Conservation (phyloP, 129 eudicot genomes). For the Erigeron canadensis region DNA sequence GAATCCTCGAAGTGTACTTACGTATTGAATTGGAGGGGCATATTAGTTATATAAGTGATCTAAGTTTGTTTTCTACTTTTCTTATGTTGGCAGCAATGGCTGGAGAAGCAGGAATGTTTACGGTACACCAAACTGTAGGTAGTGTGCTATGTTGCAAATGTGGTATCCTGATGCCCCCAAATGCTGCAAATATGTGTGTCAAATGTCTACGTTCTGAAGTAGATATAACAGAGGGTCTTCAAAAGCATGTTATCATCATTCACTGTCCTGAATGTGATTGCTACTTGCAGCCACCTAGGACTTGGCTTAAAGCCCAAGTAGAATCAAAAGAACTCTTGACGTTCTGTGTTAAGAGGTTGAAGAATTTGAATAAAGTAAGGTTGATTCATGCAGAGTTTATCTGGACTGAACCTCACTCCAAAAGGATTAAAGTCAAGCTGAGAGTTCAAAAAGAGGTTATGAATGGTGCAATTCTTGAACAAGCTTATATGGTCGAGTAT, state of each 20-base stretch:
- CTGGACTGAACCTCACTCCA: conserved; percentile 18
- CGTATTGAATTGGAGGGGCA: not conserved
- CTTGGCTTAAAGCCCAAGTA: conserved; percentile 10
- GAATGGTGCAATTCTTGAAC: conserved; percentile 55
- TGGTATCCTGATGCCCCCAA: conserved; percentile 58
- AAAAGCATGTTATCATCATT: conserved; percentile 26
- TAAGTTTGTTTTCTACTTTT: not conserved
- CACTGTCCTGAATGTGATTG: conserved; percentile 14
- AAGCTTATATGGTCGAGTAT: conserved; percentile 54
- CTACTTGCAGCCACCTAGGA: conserved; percentile 13
- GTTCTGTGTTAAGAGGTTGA: conserved; percentile 21
- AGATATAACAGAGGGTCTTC: conserved; percentile 34
- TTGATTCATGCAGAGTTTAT: conserved; percentile 11
- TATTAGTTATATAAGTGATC: not conserved
- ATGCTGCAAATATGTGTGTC: conserved; percentile 74
- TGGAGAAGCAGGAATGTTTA: conserved; percentile 48
- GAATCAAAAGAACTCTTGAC: conserved; percentile 26
- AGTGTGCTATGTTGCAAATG: conserved; percentile 72
- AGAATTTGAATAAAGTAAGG: conserved; percentile 24
- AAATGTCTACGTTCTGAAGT: conserved; percentile 67
- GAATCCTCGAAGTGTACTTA: too few species aligned
- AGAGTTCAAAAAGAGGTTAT: conserved; percentile 49
- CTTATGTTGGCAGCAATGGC: conserved; percentile 38
- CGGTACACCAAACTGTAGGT: conserved; percentile 54
- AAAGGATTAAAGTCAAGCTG: conserved; percentile 25